Conservation (phyloP, 2,329 filamentous ascomycete species). For the Harringtonia lauricola region DNA sequence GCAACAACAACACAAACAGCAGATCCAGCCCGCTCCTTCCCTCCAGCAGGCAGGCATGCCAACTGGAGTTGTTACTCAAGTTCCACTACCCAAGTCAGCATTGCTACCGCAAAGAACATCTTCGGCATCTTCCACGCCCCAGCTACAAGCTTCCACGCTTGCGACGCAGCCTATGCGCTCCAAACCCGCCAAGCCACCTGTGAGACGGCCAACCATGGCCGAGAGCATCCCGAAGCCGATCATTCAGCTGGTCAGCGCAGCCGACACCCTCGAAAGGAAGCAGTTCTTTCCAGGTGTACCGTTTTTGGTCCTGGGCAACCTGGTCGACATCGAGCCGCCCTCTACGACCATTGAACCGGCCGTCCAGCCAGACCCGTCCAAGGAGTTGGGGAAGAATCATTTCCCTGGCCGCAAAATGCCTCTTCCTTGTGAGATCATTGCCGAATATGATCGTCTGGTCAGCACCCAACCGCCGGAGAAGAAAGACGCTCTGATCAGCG, state of each 20-base stretch:
- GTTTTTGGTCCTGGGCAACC: conserved; percentile 8
- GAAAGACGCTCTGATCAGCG: conserved; percentile 9
- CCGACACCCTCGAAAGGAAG: conserved; percentile 9
- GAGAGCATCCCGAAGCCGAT: conserved; percentile 6
- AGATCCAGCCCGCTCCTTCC: too few species aligned
- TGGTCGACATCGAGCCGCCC: conserved; percentile 10
- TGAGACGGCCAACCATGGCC: conserved; percentile 1
- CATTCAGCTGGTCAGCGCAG: conserved; percentile 6
- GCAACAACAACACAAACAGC: too few species aligned
- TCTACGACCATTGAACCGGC: conserved; percentile 9
- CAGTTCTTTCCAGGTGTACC: conserved; percentile 10
- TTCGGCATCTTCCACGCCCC: neutral
- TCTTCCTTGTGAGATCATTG: conserved; percentile 12
- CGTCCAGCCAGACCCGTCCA: conserved; percentile 11
- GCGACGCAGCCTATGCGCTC: neutral
- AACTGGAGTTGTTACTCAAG: too few species aligned
- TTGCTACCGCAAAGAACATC: too few species aligned
- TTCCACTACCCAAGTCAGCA: too few species aligned
- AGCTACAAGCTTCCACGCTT: neutral
- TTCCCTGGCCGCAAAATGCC: conserved; percentile 10
- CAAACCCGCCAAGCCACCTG: conserved; percentile 1
- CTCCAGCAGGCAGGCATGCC: too few species aligned
- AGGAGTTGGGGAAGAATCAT: conserved; percentile 10
- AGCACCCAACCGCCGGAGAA: conserved; percentile 6
- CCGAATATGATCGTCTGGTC: conserved; percentile 10